Conservation (phyloP, 2,329 filamentous ascomycete genomes). For the Thermomyces lanuginosus region DNA sequence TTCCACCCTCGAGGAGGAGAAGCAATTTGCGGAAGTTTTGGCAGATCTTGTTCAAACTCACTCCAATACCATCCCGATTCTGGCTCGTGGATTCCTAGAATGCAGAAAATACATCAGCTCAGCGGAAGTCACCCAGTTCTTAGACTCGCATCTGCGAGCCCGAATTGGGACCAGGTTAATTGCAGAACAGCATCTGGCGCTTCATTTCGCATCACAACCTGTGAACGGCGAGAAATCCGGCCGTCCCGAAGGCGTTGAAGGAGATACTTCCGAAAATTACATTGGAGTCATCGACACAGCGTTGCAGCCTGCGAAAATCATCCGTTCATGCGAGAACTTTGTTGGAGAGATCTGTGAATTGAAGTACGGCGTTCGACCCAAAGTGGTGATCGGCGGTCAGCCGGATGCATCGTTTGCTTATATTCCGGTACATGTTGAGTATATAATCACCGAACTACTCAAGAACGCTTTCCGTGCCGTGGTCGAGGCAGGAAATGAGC, state of each 20-base stretch:
- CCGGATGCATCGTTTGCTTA: constrained; percentile 80
- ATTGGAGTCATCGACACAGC: constrained; percentile 93
- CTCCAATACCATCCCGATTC: constrained; percentile 79
- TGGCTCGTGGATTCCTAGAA: constrained; percentile 85
- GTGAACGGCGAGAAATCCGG: constrained; percentile 43
- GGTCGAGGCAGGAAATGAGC: constrained; percentile 63
- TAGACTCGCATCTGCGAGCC: constrained; percentile 85
- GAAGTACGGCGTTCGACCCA: constrained; percentile 78
- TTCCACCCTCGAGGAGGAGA: constrained; percentile 67
- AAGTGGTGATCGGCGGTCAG: constrained; percentile 66
- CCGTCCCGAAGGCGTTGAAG: constrained; percentile 9
- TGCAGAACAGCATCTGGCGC: constrained; percentile 88
- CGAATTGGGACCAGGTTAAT: constrained; percentile 87
- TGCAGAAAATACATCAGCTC: constrained; percentile 78
- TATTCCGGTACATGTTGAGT: constrained; percentile 89
- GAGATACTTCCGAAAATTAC: constrained; percentile 39
- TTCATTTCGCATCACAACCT: constrained; percentile 61
- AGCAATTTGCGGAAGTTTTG: constrained; percentile 79
- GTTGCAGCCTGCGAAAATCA: constrained; percentile 61
- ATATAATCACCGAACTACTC: constrained; percentile 88
- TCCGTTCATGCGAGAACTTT: constrained; percentile 72
- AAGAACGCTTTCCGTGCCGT: constrained; percentile 95
- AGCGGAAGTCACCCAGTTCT: constrained; percentile 68
- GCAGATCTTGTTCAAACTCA: constrained; percentile 93
- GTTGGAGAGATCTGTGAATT: constrained; percentile 94